Evolutionary conservation across 75 land plant species (phyloP).

Genomic region (Selaginella moellendorffii): DNA sequence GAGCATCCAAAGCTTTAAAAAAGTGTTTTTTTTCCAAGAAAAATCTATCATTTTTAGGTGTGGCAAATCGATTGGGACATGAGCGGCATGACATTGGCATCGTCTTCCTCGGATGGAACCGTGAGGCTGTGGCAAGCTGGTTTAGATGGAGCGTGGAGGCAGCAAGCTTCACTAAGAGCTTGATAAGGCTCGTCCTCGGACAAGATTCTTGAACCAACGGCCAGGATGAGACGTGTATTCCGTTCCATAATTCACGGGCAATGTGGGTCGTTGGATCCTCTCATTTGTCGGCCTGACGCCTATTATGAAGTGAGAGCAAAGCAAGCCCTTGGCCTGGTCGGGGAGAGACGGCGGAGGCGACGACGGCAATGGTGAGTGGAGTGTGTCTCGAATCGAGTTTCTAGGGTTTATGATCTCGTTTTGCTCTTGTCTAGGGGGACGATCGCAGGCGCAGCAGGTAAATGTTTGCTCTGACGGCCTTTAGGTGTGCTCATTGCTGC

Average conservation of each 20-base stretch:
- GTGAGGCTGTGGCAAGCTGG: slow-evolving; percentile 81
- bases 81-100: slow-evolving; percentile 93
- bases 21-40: too few relatives aligned
- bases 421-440: neutral
- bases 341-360: neutral
- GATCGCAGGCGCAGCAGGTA: slow-evolving; percentile 1
- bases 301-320: too few relatives aligned
- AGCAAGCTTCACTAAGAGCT: neutral
- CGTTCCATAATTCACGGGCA: too few relatives aligned
- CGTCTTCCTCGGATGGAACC: slow-evolving; percentile 51
- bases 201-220: neutral
- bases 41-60: slow-evolving; percentile 36
- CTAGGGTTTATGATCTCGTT: neutral
- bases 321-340: too few relatives aligned
- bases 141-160: slow-evolving; percentile 58
- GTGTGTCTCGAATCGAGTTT: neutral
- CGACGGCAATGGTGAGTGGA: neutral
- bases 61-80: slow-evolving; percentile 94
- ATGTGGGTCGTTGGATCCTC: too few relatives aligned
- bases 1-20: too few relatives aligned
- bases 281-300: too few relatives aligned
- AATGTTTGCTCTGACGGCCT: neutral
- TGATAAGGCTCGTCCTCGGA: neutral
- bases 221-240: too few relatives aligned
- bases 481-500: neutral